Base-by-base conservation (phyloP, 1,139 yeast species). In the Diutina pseudorugosa region DNA sequence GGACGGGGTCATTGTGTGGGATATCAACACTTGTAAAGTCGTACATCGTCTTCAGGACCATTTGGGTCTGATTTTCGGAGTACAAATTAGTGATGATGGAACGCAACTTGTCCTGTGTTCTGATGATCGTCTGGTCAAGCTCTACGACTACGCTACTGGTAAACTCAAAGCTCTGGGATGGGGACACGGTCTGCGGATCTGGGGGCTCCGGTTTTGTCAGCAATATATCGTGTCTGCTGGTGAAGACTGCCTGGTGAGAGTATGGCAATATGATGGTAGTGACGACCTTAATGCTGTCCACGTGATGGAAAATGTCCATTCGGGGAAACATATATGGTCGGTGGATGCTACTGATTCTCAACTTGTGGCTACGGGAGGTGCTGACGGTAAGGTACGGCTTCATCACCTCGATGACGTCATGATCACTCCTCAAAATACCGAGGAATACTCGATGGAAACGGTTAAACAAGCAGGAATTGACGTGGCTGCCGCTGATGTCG, bases 141-240 rank as follows among this genome's bases (percentile, higher is more conserved):
- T 93, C 11, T 91, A 91, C 82, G 80, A 80, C 57, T 69, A 83
- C 56, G 60, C 62, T 6, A 61, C 74, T 1, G 93, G 94, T 0
- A 59, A 68, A 7, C 67, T 82, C 36, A 58, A 86, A 41, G 85
- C 93, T 1, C 79, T 82, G 43, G 98, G 96, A 0, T 93, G 98
- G 97, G 98, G 98, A 16, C 98, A 93, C 64, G 85, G 87, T 3
- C 91, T 98, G 0, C 77, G 98, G 62, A 90, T 93, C 47, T 93
- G 98, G 98, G 79, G 78, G 47, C 71, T 93, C 52, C 74, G 74
- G 48, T 89, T 90, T 64, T 77, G 72, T 56, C 57, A 59, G 3
- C 65, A 67, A n/a, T 57, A 64, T 7, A 63, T 68, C 45, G 48
- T 77, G 57, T 85, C 95, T 66, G 81, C 83, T 14, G 90, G 96